Percentiles rank a stretch among this genome's conserved stretches.
phyloP scores from a whole-genome alignment of 805 yeast genomes.

The Metschnikowia noctiluminum region DNA sequence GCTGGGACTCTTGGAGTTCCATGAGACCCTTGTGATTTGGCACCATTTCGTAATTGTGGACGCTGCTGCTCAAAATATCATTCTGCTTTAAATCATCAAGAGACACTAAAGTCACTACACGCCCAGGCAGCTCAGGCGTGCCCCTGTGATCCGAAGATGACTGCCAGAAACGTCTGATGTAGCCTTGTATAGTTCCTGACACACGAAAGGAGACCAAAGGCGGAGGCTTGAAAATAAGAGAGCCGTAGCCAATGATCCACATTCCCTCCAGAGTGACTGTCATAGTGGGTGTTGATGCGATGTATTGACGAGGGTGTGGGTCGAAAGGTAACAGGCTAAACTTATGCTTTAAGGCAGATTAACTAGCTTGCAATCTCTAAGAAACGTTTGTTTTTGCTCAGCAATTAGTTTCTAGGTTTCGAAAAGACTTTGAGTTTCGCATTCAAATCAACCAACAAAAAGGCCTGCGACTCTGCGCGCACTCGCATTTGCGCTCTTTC shows the following conservation, averaged over 20 bases:
- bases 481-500: no score
- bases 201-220: slow-evolving; percentile 59
- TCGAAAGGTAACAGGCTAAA: no score
- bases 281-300: neutral
- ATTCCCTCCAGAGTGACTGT: slow-evolving; percentile 31
- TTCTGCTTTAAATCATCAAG: slow-evolving; percentile 48
- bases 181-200: slow-evolving; percentile 76
- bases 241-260: slow-evolving; percentile 91
- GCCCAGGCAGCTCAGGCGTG: slow-evolving; percentile 79
- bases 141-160: slow-evolving; percentile 88
- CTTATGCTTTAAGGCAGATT: no score
- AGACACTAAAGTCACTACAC: slow-evolving; percentile 81
- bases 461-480: no score
- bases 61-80: slow-evolving; percentile 39
- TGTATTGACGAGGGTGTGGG: no score
- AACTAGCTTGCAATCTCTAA: no score
- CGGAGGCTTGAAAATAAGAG: slow-evolving; percentile 87
- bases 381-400: no score
- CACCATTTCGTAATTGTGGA: slow-evolving; percentile 18
- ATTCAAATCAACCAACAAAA: no score
- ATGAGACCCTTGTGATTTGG: slow-evolving; percentile 26
- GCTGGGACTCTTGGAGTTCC: neutral
- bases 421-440: no score
- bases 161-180: slow-evolving; percentile 86
- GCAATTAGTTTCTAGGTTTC: no score